A percentile compares a stretch with the other conserved stretches of the same genome.
phyloP scores from a whole-genome alignment of 2,329 filamentous ascomycete species.

The Xylogone sp. region DNA sequence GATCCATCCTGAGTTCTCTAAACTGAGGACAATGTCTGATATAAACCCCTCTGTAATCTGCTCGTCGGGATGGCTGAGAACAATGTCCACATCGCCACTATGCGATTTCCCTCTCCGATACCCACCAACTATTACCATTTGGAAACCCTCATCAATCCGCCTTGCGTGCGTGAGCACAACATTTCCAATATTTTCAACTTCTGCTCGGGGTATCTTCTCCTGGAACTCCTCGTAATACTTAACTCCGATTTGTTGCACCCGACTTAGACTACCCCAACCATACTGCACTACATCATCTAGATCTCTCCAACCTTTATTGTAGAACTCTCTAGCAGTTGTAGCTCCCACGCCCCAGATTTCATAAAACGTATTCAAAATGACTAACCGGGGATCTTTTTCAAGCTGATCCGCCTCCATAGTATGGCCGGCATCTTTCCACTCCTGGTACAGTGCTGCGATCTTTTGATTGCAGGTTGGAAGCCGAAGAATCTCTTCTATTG shows the following conservation, averaged over 20 bases:
- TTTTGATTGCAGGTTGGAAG: conserved; percentile 82
- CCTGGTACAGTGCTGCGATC: conserved; percentile 71
- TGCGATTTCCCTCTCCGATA: conserved; percentile 61
- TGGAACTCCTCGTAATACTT: conserved; percentile 91
- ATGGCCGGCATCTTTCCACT: conserved; percentile 61
- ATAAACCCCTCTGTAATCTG: conserved; percentile 66
- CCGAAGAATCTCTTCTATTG: conserved; percentile 35
- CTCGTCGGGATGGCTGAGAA: conserved; percentile 76
- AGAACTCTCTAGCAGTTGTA: conserved; percentile 77
- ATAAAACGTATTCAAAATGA: conserved; percentile 67
- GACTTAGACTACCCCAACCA: conserved; percentile 70
- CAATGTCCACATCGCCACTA: conserved; percentile 80
- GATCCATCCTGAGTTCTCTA: conserved; percentile 68
- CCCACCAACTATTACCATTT: conserved; percentile 61
- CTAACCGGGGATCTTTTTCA: conserved; percentile 59
- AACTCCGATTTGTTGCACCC: conserved; percentile 88
- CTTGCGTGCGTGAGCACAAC: conserved; percentile 66
- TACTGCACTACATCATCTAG: conserved; percentile 82
- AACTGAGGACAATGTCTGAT: conserved; percentile 61
- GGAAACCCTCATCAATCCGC: conserved; percentile 51
- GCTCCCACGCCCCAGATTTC: conserved; percentile 91
- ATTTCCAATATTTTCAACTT: conserved; percentile 67
- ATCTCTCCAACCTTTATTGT: conserved; percentile 74
- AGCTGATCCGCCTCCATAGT: conserved; percentile 63
- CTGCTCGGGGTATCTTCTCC: conserved; percentile 63